Evolutionary conservation across 306 rosid genomes (phyloP), one percentile per base, ranked within the genome.

Genomic region (Fagus crenata): DNA sequence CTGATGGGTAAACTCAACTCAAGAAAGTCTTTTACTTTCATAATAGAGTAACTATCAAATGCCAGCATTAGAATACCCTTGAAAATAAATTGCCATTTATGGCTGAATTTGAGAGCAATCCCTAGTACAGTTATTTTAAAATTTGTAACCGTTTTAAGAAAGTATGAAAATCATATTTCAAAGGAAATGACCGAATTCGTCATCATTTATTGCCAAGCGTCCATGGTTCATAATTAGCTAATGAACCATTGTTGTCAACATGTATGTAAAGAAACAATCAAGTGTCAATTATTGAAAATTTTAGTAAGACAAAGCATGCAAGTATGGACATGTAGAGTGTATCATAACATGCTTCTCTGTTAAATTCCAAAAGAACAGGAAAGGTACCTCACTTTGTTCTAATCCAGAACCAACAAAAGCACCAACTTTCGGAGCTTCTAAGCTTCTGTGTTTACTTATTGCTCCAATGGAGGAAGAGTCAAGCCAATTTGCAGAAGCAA

Each of bases 391-490:
- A 9, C 51, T 77, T 63, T 68, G 59, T 49, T 75, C 79, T 56
- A 53, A 72, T 61, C 56, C 63, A 41, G 58, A 55, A 72, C 53
- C 40, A 31, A 3, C 3, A 43, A 15, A 1, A 13, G 31, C 71
- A 37, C 59, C 53, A 74, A 7, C 53, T 39, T 22, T 39, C 7
- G 49, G 69, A 77, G 42, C 33, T 65, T 77, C 64, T 81, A 9
- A 71, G 54, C 74, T 74, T 65, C 73, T 60, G n/a, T 36, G 0
- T 5, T 42, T 64, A 14, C 43, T 2, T 67, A 40, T 59, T 53
- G 9, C 51, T 75, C 46, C 82, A 42, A 93, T 93, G 98, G 89
- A 80, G 72, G 87, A 88, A 71, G 59, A 86, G 37, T 77, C 84
- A 5, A 68, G 69, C 37, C 53, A 60, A 39, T 28, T 3, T 14